Conservation (phyloP, 2,329 filamentous ascomycete genomes). For the Aspergillus novoparasiticus region DNA sequence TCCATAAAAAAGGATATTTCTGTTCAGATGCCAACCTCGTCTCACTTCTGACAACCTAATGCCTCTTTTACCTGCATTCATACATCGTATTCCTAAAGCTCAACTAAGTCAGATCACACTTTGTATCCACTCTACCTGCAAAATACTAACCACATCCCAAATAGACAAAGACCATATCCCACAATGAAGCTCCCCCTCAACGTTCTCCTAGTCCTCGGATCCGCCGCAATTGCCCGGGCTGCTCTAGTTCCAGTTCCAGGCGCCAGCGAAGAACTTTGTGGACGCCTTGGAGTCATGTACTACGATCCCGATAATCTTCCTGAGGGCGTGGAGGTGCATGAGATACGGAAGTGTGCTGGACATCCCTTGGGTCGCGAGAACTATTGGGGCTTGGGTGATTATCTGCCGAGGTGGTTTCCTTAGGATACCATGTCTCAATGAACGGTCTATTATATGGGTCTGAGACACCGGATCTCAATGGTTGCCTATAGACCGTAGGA, state of each 20-base stretch:
- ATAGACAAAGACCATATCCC: neutral
- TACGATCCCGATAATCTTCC: neutral
- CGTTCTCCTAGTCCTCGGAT: neutral
- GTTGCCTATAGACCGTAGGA: neutral
- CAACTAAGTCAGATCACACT: neutral
- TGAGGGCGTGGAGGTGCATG: neutral
- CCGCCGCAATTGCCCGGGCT: neutral
- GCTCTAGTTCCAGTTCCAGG: neutral
- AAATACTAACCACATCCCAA: neutral
- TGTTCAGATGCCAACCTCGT: neutral
- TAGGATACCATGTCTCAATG: accelerated
- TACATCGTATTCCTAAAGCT: neutral
- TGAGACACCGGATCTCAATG: too few species aligned
- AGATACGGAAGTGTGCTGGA: neutral
- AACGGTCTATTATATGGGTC: too few species aligned
- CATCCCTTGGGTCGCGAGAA: neutral
- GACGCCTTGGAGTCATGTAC: neutral
- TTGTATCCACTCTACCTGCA: accelerated
- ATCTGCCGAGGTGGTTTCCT: neutral
- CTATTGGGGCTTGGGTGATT: neutral
- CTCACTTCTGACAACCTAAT: neutral
- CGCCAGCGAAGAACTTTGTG: neutral
- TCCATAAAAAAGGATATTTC: neutral
- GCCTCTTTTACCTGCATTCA: neutral
- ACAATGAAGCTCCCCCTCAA: neutral